phyloP scores from a whole-genome alignment of 495 filamentous ascomycete species.

The Hypomontagnella monticulosa region DNA sequence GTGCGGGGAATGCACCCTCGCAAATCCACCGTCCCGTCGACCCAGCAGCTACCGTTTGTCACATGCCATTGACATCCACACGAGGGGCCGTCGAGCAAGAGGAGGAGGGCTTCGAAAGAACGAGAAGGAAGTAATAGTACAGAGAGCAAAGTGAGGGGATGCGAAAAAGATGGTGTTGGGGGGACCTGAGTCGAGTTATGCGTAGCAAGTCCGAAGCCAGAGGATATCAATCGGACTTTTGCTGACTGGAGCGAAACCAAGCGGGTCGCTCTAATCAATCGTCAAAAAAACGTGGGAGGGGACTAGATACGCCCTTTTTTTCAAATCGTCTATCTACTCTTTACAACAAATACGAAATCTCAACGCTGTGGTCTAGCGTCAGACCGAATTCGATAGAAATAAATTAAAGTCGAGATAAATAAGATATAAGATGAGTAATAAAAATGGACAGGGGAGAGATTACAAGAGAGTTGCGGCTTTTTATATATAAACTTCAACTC shows the following conservation, averaged over 20 bases:
- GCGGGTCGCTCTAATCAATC: constrained; percentile 38
- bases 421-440: neutral
- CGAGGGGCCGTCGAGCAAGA: constrained; percentile 28
- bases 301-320: constrained; percentile 18
- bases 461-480: constrained; percentile 31
- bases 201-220: constrained; percentile 33
- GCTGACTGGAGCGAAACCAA: constrained; percentile 28
- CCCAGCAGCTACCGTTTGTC: constrained; percentile 55
- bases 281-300: constrained; percentile 35
- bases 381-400: neutral
- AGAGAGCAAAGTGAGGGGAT: constrained; percentile 8
- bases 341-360: too few species aligned
- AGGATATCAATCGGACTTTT: constrained; percentile 41
- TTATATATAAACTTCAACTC: constrained; percentile 22
- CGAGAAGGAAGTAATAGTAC: neutral
- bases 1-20: constrained; percentile 65
- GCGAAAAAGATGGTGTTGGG: constrained; percentile 6
- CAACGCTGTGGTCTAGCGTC: too few species aligned
- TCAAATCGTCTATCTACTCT: too few species aligned
- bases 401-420: neutral
- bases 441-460: neutral
- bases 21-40: constrained; percentile 60
- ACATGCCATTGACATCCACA: constrained; percentile 57
- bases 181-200: constrained; percentile 15
- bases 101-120: constrained; percentile 20